phyloP scores from a whole-genome alignment of 257 asterid genomes.

The Agastache rugosa region DNA sequence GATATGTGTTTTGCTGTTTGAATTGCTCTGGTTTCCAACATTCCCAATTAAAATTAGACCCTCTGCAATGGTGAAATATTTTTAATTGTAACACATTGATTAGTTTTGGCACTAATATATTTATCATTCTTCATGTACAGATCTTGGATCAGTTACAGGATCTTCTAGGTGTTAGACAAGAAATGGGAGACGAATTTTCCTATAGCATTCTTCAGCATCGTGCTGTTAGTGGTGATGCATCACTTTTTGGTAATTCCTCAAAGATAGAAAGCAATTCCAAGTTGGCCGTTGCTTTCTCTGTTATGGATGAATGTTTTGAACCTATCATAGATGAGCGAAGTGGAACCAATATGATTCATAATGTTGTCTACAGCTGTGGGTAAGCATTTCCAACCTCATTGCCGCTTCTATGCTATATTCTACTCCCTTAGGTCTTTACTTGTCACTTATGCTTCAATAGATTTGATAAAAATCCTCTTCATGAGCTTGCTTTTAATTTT shows the following conservation, averaged over 20 bases:
- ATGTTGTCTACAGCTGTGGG: slow-evolving; percentile 72
- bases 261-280: slow-evolving; percentile 61
- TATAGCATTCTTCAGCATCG: slow-evolving; percentile 72
- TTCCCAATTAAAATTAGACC: not conserved
- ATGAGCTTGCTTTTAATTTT: slow-evolving; percentile 17
- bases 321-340: slow-evolving; percentile 70
- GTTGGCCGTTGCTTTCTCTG: slow-evolving; percentile 65
- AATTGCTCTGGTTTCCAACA: slow-evolving; percentile 13
- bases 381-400: slow-evolving; percentile 42
- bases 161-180: slow-evolving; percentile 77
- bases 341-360: slow-evolving; percentile 64
- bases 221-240: slow-evolving; percentile 49
- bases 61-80: not conserved
- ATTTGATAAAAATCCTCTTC: not conserved
- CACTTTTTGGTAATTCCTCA: slow-evolving; percentile 42
- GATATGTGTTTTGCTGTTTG: slow-evolving; percentile 11
- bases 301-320: slow-evolving; percentile 71
- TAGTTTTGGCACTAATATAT: slow-evolving; percentile 35
- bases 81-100: slow-evolving; percentile 15
- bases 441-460: slow-evolving; percentile 14
- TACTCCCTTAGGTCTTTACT: slow-evolving; percentile 20
- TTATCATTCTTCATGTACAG: slow-evolving; percentile 51
- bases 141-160: slow-evolving; percentile 63
- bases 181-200: slow-evolving; percentile 74
- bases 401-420: slow-evolving; percentile 21